A percentile compares a stretch with the other conserved stretches of the same genome.
phyloP scores from a whole-genome alignment of 2,329 filamentous ascomycete species.

The Chalara sp. region DNA sequence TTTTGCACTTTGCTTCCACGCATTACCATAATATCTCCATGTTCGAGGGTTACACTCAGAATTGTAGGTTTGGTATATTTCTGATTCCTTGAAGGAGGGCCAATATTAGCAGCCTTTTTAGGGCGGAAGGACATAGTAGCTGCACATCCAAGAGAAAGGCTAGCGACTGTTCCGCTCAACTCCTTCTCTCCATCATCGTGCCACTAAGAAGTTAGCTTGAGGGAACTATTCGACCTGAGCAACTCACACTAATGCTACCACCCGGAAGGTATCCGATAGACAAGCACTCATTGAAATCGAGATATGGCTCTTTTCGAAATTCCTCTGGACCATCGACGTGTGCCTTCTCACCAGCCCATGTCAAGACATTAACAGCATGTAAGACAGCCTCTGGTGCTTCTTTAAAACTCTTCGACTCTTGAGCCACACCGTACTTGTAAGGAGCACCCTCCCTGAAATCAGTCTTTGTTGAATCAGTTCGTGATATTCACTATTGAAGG shows the following conservation, averaged over 20 bases:
- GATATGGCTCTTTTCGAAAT: slow-evolving; percentile 22
- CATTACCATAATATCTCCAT: slow-evolving; percentile 62
- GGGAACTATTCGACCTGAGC: not conserved
- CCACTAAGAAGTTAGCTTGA: slow-evolving; percentile 33
- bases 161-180: slow-evolving; percentile 55
- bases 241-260: slow-evolving; percentile 47
- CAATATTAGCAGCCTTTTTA: not conserved
- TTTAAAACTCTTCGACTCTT: slow-evolving; percentile 42
- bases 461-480: slow-evolving; percentile 4
- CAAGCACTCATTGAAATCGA: slow-evolving; percentile 57
- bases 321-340: slow-evolving; percentile 19
- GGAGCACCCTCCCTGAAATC: slow-evolving; percentile 44
- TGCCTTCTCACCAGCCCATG: slow-evolving; percentile 44
- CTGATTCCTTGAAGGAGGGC: not conserved
- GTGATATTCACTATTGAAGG: not conserved
- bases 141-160: slow-evolving; percentile 44
- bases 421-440: slow-evolving; percentile 59
- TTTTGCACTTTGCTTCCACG: slow-evolving; percentile 52
- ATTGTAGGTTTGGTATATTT: slow-evolving; percentile 19
- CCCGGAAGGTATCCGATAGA: slow-evolving; percentile 56
- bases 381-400: slow-evolving; percentile 42
- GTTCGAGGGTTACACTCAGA: slow-evolving; percentile 39
- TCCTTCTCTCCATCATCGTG: slow-evolving; percentile 62
- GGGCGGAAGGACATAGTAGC: not conserved
- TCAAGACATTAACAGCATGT: slow-evolving; percentile 43